Conservation (phyloP, 1,284 basidiomycete genomes). For the Hypsizygus ulmarius region DNA sequence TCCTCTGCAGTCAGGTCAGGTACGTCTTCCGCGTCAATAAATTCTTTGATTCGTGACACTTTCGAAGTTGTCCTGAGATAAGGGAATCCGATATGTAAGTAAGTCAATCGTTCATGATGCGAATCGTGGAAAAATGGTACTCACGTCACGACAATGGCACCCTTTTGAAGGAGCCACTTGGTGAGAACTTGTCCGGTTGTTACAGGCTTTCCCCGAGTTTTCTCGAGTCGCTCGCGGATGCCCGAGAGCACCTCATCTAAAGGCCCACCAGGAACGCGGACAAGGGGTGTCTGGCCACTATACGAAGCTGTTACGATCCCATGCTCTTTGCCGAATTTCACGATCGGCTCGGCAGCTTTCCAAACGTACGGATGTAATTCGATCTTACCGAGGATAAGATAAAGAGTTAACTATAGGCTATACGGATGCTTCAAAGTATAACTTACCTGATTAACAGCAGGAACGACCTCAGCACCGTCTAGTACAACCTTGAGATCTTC, state of each 20-base stretch:
- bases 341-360: constrained; percentile 52
- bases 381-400: constrained; percentile 40
- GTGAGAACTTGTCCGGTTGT: constrained; percentile 54
- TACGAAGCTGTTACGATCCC: constrained; percentile 70
- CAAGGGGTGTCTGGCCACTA: constrained; percentile 60
- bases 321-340: constrained; percentile 55
- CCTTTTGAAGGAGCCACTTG: constrained; percentile 61
- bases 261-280: constrained; percentile 45
- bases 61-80: constrained; percentile 68
- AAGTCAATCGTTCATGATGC: background rate
- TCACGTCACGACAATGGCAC: constrained; percentile 68
- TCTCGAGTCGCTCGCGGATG: constrained; percentile 49
- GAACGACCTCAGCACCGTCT: constrained; percentile 54
- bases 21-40: constrained; percentile 52
- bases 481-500: constrained; percentile 65
- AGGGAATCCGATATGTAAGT: constrained; percentile 9
- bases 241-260: constrained; percentile 38
- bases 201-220: constrained; percentile 43
- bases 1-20: constrained; percentile 63
- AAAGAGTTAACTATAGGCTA: background rate
- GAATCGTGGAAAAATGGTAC: constrained; percentile 27
- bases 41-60: constrained; percentile 63
- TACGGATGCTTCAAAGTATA: background rate
- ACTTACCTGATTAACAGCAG: constrained; percentile 77
- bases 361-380: constrained; percentile 82